These are phyloP conservation scores for Globomyces sp. DNA, from an alignment of 371 early-diverging fungal species.

Conservation along the genomic window DNA sequence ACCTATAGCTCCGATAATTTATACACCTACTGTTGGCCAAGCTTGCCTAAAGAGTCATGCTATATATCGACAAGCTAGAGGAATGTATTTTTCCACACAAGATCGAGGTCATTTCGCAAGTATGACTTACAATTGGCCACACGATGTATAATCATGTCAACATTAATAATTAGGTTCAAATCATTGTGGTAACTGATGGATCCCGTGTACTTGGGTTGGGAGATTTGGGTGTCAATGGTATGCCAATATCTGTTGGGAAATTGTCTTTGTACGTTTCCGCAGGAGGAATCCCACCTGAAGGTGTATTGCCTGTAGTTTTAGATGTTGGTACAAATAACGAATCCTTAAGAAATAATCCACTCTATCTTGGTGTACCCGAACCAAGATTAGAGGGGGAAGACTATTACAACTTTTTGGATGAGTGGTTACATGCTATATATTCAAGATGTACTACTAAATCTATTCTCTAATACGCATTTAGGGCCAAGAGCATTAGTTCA, in stretches of 20 bases:
- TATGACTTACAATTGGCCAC: slow-evolving; percentile 60
- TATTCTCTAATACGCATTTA: slow-evolving; percentile 47
- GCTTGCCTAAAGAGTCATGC: slow-evolving; percentile 67
- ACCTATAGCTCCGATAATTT: slow-evolving; percentile 52
- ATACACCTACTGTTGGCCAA: slow-evolving; percentile 90
- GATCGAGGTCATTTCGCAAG: slow-evolving; percentile 43
- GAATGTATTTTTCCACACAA: slow-evolving; percentile 20
- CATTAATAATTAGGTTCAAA: background rate
- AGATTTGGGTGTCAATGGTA: slow-evolving; percentile 69
- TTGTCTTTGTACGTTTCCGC: slow-evolving; percentile 15
- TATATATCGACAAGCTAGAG: slow-evolving; percentile 14
- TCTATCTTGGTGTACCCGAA: slow-evolving; percentile 66
- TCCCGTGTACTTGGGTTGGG: slow-evolving; percentile 65
- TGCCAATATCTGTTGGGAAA: slow-evolving; percentile 68
- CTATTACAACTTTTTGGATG: slow-evolving; percentile 64
- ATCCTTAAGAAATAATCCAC: slow-evolving; percentile 55
- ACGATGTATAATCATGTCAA: slow-evolving; percentile 33
- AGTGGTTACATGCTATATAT: slow-evolving; percentile 52
- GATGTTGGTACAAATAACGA: slow-evolving; percentile 69
- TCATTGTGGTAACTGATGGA: slow-evolving; percentile 68
- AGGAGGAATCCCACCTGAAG: slow-evolving; percentile 59
- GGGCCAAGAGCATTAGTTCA: slow-evolving; percentile 43
- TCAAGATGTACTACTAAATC: slow-evolving; percentile 9
- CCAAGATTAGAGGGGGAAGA: slow-evolving; percentile 58
- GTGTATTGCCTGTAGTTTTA: slow-evolving; percentile 62